A percentile compares a stretch with the other conserved stretches of the same genome.
Conservation (phyloP, 768 basidiomycete genomes). For the Suillus occidentalis region DNA sequence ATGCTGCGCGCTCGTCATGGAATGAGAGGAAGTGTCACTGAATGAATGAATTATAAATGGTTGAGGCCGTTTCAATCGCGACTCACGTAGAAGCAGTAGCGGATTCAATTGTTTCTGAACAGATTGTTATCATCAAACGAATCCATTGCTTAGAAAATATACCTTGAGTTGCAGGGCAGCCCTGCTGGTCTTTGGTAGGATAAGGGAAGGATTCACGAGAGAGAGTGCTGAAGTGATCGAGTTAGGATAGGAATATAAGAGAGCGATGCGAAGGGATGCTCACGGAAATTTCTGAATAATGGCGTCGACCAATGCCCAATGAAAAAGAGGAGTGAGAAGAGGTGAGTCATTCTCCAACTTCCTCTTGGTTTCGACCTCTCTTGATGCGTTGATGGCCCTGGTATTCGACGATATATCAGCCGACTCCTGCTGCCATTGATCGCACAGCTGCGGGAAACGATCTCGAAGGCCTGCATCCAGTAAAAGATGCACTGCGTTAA, state of each 20-base stretch:
- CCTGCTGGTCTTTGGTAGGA: not conserved
- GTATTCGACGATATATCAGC: conserved; percentile 3
- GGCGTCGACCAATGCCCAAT: conserved; percentile 24
- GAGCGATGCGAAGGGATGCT: conserved; percentile 11
- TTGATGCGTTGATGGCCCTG: fast-evolving
- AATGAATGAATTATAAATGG: not conserved
- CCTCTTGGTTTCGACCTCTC: not conserved
- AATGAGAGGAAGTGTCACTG: too few relatives aligned
- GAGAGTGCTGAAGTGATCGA: conserved; percentile 6
- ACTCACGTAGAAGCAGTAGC: not conserved
- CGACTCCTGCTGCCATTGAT: conserved; percentile 22
- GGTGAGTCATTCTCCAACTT: conserved; percentile 13
- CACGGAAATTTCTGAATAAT: conserved; percentile 22
- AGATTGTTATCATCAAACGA: not conserved
- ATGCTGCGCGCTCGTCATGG: not conserved
- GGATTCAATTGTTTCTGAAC: conserved; percentile 12
- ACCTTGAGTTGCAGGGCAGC: conserved; percentile 9
- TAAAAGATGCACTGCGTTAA: conserved; percentile 28
- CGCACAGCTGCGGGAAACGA: conserved; percentile 25
- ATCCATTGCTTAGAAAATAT: not conserved
- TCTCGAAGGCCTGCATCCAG: conserved; percentile 27
- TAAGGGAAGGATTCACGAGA: conserved; percentile 19
- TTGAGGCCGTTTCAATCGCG: not conserved
- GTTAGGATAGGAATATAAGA: not conserved
- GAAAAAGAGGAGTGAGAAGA: not conserved